Evolutionary conservation across 352 stramenopile species (phyloP), one percentile per base, ranked within the genome.

Genomic region (Phytopythium ostracodes): DNA sequence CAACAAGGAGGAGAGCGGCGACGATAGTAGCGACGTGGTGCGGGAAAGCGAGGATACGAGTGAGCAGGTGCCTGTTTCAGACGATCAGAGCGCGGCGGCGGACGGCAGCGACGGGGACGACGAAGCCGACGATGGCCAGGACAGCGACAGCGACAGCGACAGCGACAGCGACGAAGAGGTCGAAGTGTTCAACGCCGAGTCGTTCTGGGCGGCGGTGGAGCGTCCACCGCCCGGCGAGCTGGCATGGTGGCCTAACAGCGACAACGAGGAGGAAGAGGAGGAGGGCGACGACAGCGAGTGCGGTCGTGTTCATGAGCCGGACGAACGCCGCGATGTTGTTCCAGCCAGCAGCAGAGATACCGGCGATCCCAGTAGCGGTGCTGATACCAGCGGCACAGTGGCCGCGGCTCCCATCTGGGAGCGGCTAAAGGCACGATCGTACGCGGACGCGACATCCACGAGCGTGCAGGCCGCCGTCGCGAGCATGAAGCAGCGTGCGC

Each of bases 391-490:
- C 22, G 15, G 9, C 10, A 24, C 47, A 29, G 47, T 11, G 27
- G 47, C 20, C 7, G 38, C 5, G 18, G 36, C 6, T 20, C 53
- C 36, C 9, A 47, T 52, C 24, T 81, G 59, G 73, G 59, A 65
- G 47, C 64, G 72, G 53, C 52, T 75, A 24, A 85, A 82, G 60
- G 65, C 71, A 44, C 73, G 73, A 8, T 81, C 76, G 10, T 83
- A 72, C 59, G 76, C 76, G 4, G 68, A 69, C 7, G 60, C 67
- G 5, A 56, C 67, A 12, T 75, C 64, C n/a, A 47, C 68, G 33
- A 62, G 64, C 9, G 67, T 75, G 47, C 63, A 71, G 35, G 55
- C 60, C 8, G 65, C 68, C 22, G 61, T 76, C 55, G 60, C 66
- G 5, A 72, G 68, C 9, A 62, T 83, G 11, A 73, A 71, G 27